phyloP scores from a whole-genome alignment of 2,329 filamentous ascomycete species.

The Fusarium albosuccineum region DNA sequence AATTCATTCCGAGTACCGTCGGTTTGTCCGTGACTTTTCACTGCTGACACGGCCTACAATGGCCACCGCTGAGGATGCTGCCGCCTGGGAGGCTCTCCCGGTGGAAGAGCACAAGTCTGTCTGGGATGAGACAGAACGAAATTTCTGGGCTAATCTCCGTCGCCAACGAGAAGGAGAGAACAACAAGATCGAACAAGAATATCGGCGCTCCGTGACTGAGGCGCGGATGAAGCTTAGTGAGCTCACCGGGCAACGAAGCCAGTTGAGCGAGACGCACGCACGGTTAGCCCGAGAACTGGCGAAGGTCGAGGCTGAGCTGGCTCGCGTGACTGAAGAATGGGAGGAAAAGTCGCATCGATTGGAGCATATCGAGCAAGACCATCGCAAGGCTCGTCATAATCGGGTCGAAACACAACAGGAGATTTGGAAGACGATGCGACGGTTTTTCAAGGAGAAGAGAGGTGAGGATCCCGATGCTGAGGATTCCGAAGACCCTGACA shows the following conservation, averaged over 20 bases:
- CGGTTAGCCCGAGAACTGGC: constrained; percentile 50
- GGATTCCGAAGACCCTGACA: constrained; percentile 31
- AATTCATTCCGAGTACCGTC: too few species aligned
- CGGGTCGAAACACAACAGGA: constrained; percentile 47
- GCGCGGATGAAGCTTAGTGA: constrained; percentile 48
- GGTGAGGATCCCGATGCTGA: constrained; percentile 40
- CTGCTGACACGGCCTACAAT: constrained; percentile 23
- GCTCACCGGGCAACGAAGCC: constrained; percentile 45
- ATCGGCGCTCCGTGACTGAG: constrained; percentile 43
- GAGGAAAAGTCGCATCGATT: constrained; percentile 53
- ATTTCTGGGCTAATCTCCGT: constrained; percentile 51
- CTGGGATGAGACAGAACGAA: constrained; percentile 54
- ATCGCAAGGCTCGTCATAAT: constrained; percentile 46
- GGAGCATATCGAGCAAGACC: constrained; percentile 49
- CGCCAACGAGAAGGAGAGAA: constrained; percentile 42
- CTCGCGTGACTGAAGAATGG: constrained; percentile 46
- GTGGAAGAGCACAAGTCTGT: constrained; percentile 49
- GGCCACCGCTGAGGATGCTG: constrained; percentile 41
- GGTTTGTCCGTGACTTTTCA: too few species aligned
- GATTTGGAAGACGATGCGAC: constrained; percentile 49
- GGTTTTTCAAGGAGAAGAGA: constrained; percentile 51
- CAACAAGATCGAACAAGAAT: constrained; percentile 43
- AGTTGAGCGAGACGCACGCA: constrained; percentile 47
- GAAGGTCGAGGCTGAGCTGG: constrained; percentile 55
- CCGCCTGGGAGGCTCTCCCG: constrained; percentile 49